These are phyloP conservation scores for Vigna mungo DNA, from an alignment of 306 rosid genomes.

Conservation along the genomic window DNA sequence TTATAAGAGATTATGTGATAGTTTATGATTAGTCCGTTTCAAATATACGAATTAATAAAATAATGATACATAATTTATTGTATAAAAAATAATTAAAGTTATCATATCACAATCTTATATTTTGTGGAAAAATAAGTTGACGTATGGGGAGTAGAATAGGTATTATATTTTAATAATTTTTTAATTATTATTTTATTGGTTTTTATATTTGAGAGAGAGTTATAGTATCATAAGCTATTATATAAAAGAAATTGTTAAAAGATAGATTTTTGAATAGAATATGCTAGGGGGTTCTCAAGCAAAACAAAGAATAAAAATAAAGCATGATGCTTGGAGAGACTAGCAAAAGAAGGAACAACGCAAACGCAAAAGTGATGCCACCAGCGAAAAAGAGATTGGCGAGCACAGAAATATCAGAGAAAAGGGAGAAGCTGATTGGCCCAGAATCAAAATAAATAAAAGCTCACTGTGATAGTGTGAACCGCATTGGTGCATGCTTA, in stretches of 20 bases:
- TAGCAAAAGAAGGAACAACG: conserved; percentile 45
- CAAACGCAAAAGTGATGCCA: conserved; percentile 52
- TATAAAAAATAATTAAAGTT: too few species aligned
- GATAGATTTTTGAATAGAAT: background rate
- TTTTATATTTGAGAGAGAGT: too few species aligned
- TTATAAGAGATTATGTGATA: too few species aligned
- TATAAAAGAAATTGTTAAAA: too few species aligned
- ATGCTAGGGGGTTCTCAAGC: conserved; percentile 43
- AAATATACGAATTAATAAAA: too few species aligned
- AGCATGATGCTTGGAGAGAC: conserved; percentile 54
- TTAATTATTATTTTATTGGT: too few species aligned
- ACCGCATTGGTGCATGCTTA: conserved; percentile 50
- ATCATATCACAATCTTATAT: too few species aligned
- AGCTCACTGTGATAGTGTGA: conserved; percentile 38
- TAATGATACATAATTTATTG: too few species aligned
- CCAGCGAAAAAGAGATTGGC: conserved; percentile 47
- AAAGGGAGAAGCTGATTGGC: conserved; percentile 42
- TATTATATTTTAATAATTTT: too few species aligned
- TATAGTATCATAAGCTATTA: too few species aligned
- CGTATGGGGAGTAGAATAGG: too few species aligned
- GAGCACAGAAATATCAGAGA: conserved; percentile 43
- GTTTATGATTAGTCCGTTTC: accelerated
- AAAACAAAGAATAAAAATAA: conserved; percentile 57
- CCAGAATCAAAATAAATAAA: conserved; percentile 37
- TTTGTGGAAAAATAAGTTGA: too few species aligned